Evolutionary conservation across 257 asterid species (phyloP).

Genomic region (Solanum clarkiae): DNA sequence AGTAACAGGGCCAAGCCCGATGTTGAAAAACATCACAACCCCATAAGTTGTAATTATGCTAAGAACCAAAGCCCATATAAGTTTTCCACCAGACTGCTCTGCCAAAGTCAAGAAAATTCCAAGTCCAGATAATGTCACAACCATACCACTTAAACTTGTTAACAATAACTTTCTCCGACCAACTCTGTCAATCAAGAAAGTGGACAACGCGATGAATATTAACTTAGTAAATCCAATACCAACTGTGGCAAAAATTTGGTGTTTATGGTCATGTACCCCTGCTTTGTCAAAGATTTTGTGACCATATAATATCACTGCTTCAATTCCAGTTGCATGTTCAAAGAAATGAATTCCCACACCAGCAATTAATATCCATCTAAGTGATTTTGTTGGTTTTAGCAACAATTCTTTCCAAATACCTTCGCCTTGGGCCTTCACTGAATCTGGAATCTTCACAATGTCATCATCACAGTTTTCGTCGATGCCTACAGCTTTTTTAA

Average conservation of each 20-base stretch:
- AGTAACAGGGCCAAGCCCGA: constrained; percentile 65
- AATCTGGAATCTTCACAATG: constrained; percentile 5
- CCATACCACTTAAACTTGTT: constrained; percentile 46
- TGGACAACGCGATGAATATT: constrained; percentile 28
- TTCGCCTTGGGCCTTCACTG: neutral
- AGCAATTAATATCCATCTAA: constrained; percentile 43
- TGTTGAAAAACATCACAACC: constrained; percentile 45
- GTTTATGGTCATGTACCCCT: constrained; percentile 22
- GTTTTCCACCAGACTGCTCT: constrained; percentile 14
- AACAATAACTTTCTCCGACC: constrained; percentile 49
- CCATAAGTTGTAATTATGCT: constrained; percentile 36
- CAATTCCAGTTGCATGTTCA: constrained; percentile 57
- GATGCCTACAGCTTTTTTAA: constrained; percentile 35
- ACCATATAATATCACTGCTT: constrained; percentile 52
- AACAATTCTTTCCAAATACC: constrained; percentile 37
- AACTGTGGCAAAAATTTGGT: constrained; percentile 33
- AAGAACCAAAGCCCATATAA: constrained; percentile 38
- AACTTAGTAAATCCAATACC: constrained; percentile 53
- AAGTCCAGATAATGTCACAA: constrained; percentile 32
- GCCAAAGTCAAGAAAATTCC: constrained; percentile 41
- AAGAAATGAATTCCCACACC: constrained; percentile 58
- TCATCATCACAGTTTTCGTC: constrained; percentile 30
- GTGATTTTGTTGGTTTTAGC: constrained; percentile 28
- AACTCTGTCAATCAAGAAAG: constrained; percentile 38
- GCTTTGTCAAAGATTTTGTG: constrained; percentile 44